These are phyloP conservation scores for Metschnikowia kunwiensis DNA, from an alignment of 805 yeast genomes.

Conservation along the genomic window DNA sequence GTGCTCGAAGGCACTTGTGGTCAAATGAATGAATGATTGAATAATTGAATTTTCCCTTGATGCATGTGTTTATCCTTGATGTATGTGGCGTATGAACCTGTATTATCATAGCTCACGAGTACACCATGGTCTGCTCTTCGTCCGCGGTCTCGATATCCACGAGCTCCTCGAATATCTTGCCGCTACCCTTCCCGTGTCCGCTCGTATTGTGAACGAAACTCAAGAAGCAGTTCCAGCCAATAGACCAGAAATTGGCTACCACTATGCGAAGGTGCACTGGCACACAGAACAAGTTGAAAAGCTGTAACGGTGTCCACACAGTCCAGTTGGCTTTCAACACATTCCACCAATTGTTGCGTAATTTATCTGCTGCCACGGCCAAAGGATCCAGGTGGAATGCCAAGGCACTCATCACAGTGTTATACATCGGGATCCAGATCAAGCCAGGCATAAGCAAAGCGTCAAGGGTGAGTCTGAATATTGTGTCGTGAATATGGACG, in stretches of 20 bases:
- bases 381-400: slow-evolving; percentile 36
- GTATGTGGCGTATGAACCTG: no score
- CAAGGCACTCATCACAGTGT: slow-evolving; percentile 35
- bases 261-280: slow-evolving; percentile 41
- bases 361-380: slow-evolving; percentile 31
- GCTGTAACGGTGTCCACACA: slow-evolving; percentile 42
- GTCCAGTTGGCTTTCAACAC: slow-evolving; percentile 41
- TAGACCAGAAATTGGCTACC: slow-evolving; percentile 37
- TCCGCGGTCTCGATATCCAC: slow-evolving; percentile 39
- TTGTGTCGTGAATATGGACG: slow-evolving; percentile 22
- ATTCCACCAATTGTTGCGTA: slow-evolving; percentile 39
- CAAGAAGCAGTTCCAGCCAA: slow-evolving; percentile 43
- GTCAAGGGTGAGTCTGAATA: slow-evolving; percentile 31
- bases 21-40: no score
- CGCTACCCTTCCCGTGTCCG: slow-evolving; percentile 39
- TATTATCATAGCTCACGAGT: slow-evolving; percentile 14
- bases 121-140: slow-evolving; percentile 35
- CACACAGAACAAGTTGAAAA: slow-evolving; percentile 34
- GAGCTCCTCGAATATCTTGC: slow-evolving; percentile 35
- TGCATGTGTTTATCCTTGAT: no score
- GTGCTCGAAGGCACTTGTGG: no score
- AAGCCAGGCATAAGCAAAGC: slow-evolving; percentile 37
- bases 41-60: no score
- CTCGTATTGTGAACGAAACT: slow-evolving; percentile 48
- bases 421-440: slow-evolving; percentile 43